phyloP scores from a whole-genome alignment of 2,329 filamentous ascomycete species.

The Metarhizium anisopliae region DNA sequence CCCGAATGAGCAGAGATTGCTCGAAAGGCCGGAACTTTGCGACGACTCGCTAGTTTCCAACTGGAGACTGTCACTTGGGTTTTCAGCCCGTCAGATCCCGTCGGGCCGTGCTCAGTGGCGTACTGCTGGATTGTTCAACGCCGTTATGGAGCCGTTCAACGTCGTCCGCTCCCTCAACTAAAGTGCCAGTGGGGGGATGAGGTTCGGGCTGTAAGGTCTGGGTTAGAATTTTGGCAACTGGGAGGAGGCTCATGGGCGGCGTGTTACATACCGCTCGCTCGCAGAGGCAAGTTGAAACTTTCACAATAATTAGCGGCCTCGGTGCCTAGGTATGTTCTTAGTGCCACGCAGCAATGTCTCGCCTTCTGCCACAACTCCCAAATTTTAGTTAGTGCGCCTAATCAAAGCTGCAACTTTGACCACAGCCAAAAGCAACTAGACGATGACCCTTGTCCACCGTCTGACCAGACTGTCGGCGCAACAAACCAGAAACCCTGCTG shows the following conservation, averaged over 20 bases:
- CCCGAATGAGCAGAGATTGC: neutral
- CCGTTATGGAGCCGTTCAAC: neutral
- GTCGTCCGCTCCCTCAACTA: neutral
- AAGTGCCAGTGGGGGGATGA: neutral
- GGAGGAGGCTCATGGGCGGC: neutral
- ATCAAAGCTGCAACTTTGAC: neutral
- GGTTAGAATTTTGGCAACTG: neutral
- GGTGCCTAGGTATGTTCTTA: neutral
- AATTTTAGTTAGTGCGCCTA: neutral
- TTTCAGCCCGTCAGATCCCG: neutral
- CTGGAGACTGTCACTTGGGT: neutral
- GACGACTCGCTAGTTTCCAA: conserved; percentile 1
- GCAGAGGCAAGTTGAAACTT: neutral
- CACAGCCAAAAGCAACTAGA: neutral
- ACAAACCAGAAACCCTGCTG: neutral
- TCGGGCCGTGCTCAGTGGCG: conserved; percentile 1
- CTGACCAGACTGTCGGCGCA: neutral
- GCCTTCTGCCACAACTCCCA: neutral
- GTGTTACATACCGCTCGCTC: neutral
- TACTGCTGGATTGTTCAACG: neutral
- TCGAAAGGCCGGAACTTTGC: conserved; percentile 1
- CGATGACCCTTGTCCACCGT: neutral
- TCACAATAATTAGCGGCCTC: neutral
- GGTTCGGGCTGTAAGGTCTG: neutral
- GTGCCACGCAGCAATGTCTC: neutral